A percentile compares a stretch with the other conserved stretches of the same genome.
phyloP scores from a whole-genome alignment of 2,329 filamentous ascomycete genomes.

The Blastomyces parvus region DNA sequence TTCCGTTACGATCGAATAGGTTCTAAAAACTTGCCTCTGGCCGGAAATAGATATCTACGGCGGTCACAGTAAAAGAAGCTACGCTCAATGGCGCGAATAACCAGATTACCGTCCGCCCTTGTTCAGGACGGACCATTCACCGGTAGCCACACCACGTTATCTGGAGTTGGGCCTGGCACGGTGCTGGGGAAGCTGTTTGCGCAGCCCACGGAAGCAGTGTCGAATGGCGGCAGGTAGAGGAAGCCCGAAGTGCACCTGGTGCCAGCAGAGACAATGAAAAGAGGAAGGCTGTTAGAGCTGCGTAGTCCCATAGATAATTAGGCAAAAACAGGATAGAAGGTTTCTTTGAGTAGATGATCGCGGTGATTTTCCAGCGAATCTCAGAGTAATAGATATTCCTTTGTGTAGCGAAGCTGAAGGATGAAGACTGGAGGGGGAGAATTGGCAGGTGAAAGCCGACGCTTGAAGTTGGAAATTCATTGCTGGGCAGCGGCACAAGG shows the following conservation, averaged over 20 bases:
- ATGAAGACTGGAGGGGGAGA: not conserved
- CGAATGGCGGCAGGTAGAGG: conserved; percentile 9
- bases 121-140: conserved; percentile 43
- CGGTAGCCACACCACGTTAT: conserved; percentile 39
- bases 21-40: not conserved
- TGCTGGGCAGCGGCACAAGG: not conserved
- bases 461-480: not conserved
- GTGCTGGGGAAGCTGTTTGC: conserved; percentile 14
- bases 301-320: conserved; percentile 20
- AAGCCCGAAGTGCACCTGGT: conserved; percentile 15
- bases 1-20: not conserved
- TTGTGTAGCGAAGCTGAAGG: not conserved
- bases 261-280: conserved; percentile 20
- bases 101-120: conserved; percentile 43
- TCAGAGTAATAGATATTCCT: not conserved
- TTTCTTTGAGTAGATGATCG: not conserved
- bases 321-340: not conserved
- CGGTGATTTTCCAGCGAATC: not conserved
- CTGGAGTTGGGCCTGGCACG: conserved; percentile 17
- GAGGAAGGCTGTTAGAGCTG: conserved; percentile 19
- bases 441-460: not conserved
- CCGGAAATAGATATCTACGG: conserved; percentile 3
- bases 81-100: conserved; percentile 12
- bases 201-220: conserved; percentile 13
- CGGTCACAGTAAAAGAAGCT: conserved; percentile 8